These are phyloP conservation scores for Bipolaris cookei DNA, from an alignment of 2,329 filamentous ascomycete species.

Conservation along the genomic window DNA sequence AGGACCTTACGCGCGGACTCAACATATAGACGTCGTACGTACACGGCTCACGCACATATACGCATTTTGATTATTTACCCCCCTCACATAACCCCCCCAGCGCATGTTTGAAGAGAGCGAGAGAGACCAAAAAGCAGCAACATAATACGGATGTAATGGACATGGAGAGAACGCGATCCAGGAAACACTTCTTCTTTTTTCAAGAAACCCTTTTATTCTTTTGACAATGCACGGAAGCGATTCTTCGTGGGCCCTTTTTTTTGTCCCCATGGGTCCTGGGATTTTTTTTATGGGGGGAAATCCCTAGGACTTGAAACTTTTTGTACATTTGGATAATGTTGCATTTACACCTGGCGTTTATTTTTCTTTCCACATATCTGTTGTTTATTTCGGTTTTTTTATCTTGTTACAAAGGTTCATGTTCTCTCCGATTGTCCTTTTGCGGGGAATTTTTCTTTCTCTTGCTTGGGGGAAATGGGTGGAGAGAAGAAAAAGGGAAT, in stretches of 20 bases:
- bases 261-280: not conserved
- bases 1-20: constrained; percentile 36
- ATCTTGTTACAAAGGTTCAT: not conserved
- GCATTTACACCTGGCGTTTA: constrained; percentile 13
- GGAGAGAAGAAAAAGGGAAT: too few relatives aligned
- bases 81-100: constrained; percentile 2
- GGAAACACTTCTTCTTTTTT: not conserved
- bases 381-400: not conserved
- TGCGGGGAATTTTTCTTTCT: too few relatives aligned
- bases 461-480: too few relatives aligned
- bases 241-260: constrained; percentile 4
- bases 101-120: constrained; percentile 11
- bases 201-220: not conserved
- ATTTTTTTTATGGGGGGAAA: not conserved
- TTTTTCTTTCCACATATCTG: not conserved
- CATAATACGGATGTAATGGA: constrained; percentile 13
- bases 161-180: constrained; percentile 5
- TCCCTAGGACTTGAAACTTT: not conserved
- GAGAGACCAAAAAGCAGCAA: constrained; percentile 1
- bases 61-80: constrained; percentile 5
- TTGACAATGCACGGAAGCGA: constrained; percentile 19
- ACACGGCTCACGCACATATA: constrained; percentile 7
- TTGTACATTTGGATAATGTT: not conserved
- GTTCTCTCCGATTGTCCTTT: too few relatives aligned
- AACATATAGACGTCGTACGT: constrained; percentile 26